These are phyloP conservation scores for Rubia yunnanensis DNA, from an alignment of 257 asterid species.

Conservation along the genomic window DNA sequence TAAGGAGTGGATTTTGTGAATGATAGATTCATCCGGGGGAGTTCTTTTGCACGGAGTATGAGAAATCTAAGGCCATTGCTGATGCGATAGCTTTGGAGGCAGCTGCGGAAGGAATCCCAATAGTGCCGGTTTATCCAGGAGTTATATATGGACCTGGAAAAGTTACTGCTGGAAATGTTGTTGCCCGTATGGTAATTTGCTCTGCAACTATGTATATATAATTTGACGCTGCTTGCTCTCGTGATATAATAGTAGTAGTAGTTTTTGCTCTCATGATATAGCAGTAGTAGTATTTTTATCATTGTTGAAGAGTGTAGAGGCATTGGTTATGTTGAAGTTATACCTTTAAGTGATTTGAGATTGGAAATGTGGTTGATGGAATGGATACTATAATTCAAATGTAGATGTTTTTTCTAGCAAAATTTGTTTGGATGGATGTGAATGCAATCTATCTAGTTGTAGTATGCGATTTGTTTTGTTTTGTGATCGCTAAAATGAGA, in stretches of 20 bases:
- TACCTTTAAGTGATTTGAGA: background rate
- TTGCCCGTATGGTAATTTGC: conserved; percentile 57
- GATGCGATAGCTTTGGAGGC: conserved; percentile 83
- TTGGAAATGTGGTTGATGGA: background rate
- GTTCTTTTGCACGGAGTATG: conserved; percentile 70
- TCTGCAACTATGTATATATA: conserved; percentile 4
- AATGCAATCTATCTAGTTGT: background rate
- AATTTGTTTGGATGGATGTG: background rate
- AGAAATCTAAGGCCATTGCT: conserved; percentile 69
- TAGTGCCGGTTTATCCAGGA: conserved; percentile 85
- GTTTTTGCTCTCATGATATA: background rate
- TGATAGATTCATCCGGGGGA: conserved; percentile 55
- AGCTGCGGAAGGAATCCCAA: conserved; percentile 64
- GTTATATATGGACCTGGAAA: conserved; percentile 92
- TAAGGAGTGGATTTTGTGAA: conserved; percentile 9
- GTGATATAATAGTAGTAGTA: background rate
- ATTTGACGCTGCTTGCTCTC: background rate
- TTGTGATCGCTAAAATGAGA: background rate
- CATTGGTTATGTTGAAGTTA: background rate
- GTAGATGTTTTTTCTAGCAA: too few species aligned
- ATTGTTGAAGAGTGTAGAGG: background rate
- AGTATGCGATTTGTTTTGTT: background rate
- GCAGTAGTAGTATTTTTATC: background rate
- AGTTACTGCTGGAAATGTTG: conserved; percentile 64
- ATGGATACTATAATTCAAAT: background rate